Evolutionary conservation across 352 stramenopile species (phyloP).

Genomic region (Blastocystis hominis): DNA sequence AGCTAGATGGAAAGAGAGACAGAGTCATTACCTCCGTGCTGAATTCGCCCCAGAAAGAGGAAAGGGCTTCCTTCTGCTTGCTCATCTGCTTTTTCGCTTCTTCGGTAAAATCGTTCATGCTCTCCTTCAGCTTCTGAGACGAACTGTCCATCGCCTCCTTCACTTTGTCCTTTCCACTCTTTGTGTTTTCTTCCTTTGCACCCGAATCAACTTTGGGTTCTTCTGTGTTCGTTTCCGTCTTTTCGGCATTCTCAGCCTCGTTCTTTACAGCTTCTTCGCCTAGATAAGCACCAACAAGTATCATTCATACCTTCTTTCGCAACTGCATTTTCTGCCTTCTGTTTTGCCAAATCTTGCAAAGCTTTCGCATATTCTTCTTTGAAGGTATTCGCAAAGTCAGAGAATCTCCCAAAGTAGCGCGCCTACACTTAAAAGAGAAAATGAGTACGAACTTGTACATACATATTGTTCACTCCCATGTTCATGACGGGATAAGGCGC

Average conservation of each 20-base stretch:
- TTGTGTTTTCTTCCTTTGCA: background rate
- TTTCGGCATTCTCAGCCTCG: background rate
- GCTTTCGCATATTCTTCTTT: constrained; percentile 49
- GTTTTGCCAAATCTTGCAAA: constrained; percentile 11
- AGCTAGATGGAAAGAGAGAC: background rate
- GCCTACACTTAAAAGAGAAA: background rate
- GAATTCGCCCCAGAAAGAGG: constrained; percentile 56
- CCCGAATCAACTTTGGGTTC: background rate
- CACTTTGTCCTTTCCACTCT: background rate
- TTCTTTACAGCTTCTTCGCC: constrained; percentile 4
- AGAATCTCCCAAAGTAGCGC: constrained; percentile 31
- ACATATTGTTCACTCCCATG: background rate
- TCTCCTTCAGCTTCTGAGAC: constrained; percentile 51
- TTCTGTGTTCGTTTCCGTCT: background rate
- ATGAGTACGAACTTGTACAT: constrained; percentile 1
- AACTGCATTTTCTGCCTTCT: background rate
- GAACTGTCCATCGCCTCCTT: constrained; percentile 31
- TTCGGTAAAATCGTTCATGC: background rate
- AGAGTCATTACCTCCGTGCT: background rate
- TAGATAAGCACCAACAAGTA: background rate
- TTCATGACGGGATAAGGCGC: background rate
- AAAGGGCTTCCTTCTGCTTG: constrained; percentile 10
- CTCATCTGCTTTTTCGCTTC: constrained; percentile 47
- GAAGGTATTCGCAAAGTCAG: constrained; percentile 30
- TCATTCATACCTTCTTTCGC: background rate